Evolutionary conservation across 2,329 filamentous ascomycete genomes (phyloP).

Genomic region (Colletotrichum tamarilloi): DNA sequence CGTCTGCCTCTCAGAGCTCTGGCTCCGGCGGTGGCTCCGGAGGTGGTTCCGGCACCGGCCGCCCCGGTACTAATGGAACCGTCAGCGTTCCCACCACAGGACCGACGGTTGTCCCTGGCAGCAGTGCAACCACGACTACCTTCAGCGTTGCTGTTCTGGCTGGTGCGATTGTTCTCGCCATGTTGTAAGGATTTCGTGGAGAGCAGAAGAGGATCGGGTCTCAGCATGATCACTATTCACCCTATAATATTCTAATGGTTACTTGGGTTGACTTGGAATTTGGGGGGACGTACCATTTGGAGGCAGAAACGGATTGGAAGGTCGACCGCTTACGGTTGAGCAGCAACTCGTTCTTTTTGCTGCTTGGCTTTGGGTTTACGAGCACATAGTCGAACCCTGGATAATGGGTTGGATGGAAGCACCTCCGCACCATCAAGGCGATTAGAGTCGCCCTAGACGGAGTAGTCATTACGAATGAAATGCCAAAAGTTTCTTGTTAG

Average conservation of each 20-base stretch:
- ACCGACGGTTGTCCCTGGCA: conserved; percentile 12
- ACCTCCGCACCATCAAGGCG: background rate
- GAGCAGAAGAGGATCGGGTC: background rate
- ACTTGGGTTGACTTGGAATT: background rate
- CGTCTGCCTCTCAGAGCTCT: conserved; percentile 34
- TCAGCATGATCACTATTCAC: background rate
- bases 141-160: conserved; percentile 30
- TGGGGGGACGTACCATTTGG: background rate
- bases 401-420: background rate
- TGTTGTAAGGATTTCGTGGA: conserved; percentile 19
- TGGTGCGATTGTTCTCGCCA: conserved; percentile 28
- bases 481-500: background rate
- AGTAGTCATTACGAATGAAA: background rate
- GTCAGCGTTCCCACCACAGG: conserved; percentile 23
- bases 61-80: conserved; percentile 32
- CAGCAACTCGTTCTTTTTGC: background rate
- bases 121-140: conserved; percentile 11
- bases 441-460: background rate
- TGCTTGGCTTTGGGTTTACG: background rate
- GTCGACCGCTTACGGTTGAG: background rate
- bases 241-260: conserved; percentile 7
- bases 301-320: background rate
- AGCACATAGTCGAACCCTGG: background rate
- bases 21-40: conserved; percentile 2
- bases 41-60: conserved; percentile 38